Evolutionary conservation across 306 rosid species (phyloP), one percentile per base, ranked within the genome.

Genomic region (Notholithocarpus densiflorus): DNA sequence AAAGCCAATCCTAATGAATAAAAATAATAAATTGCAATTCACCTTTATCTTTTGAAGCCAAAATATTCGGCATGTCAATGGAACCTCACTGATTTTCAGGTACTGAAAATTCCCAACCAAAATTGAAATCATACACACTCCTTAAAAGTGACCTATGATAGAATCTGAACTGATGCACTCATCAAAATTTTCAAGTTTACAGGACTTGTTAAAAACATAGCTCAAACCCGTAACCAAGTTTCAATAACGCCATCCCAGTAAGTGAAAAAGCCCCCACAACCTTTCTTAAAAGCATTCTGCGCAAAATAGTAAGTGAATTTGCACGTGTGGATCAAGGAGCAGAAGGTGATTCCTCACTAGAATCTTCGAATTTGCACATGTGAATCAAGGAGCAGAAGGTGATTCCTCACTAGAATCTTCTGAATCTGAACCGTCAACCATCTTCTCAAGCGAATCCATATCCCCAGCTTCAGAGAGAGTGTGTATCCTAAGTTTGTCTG

Each of bases 401-500:
- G 80, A 69, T 56, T 51, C 83, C 61, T 79, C 82, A 10, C 73
- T 75, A 68, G 89, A 79, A 81, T 84, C 90, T 77, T 88, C 93
- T 51, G 89, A 76, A 82, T 92, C 97, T 70, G 91, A 89, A 84
- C 29, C 81, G 23, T 89, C 96, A 64, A 84, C 88, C 98, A 92
- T 91, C 78, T 88, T 89, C 85, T 95, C 90, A 55, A 95, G 95
- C 6, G 87, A 84, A 73, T 91, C 97, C 60, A 95, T 79, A 79
- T 86, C 93, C 59, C 96, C 98, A 51, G 80, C 92, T 78, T 95
- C 98, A 55, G 97, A 89, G 43, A 87, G 78, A 0, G 97, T 90
- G 86, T 92, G 95, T 52, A 89, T 57, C 82, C 98, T 88, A 73
- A 92, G 87, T 86, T 84, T 78, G 69, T 91, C 92, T 32, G 96